Percentiles rank a stretch among this genome's conserved stretches.
Conservation (phyloP, 2,329 filamentous ascomycete species). For the Dryadomyces sulphureus region DNA sequence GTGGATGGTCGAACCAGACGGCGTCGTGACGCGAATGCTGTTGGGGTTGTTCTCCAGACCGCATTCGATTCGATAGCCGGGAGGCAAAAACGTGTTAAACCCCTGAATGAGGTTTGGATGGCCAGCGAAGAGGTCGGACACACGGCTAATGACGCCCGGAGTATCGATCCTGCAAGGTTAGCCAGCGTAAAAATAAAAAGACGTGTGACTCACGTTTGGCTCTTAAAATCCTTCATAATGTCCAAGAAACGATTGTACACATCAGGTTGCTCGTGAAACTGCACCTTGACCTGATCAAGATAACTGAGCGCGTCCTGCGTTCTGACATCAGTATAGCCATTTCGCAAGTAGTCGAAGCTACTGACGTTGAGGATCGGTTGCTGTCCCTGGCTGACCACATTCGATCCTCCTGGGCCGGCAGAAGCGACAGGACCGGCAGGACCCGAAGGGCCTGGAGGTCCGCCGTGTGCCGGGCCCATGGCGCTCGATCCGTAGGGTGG, state of each 20-base stretch:
- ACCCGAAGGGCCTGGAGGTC: constrained; percentile 16
- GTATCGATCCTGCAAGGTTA: constrained; percentile 61
- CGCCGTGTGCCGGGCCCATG: constrained; percentile 22
- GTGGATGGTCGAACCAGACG: constrained; percentile 91
- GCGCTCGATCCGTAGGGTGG: constrained; percentile 30
- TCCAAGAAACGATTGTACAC: constrained; percentile 95
- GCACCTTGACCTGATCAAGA: constrained; percentile 94
- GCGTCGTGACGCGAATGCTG: constrained; percentile 90
- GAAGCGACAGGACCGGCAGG: not conserved
- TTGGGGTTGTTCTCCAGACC: constrained; percentile 88
- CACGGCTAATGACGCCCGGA: constrained; percentile 89
- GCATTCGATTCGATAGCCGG: constrained; percentile 92
- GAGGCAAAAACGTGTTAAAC: constrained; percentile 94
- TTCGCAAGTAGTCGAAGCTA: constrained; percentile 5
- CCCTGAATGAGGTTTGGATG: constrained; percentile 93
- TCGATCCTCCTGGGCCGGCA: constrained; percentile 25
- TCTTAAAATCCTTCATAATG: constrained; percentile 99
- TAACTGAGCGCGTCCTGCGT: constrained; percentile 71
- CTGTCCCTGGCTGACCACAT: constrained; percentile 58
- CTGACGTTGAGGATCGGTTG: constrained; percentile 68
- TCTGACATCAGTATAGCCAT: not conserved
- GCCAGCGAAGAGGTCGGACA: constrained; percentile 88
- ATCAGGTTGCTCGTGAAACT: constrained; percentile 91
- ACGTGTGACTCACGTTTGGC: constrained; percentile 71
- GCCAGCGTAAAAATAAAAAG: constrained; percentile 1